These are phyloP conservation scores for Trichoderma guizhouense DNA, from an alignment of 2,329 filamentous ascomycete species.

Conservation along the genomic window DNA sequence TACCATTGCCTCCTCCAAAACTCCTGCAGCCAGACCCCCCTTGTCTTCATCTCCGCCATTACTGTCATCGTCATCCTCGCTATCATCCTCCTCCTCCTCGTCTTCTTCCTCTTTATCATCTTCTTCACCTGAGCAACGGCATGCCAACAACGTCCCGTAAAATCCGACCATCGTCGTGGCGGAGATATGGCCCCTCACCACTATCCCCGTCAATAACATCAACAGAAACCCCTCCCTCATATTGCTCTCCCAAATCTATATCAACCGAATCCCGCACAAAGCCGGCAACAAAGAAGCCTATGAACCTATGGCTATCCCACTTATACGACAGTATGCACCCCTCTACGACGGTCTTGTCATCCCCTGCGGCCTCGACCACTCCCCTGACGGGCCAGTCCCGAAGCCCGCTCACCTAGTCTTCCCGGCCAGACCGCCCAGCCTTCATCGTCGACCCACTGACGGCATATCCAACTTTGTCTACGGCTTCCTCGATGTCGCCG, in stretches of 20 bases:
- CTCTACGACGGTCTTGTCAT: slow-evolving; percentile 57
- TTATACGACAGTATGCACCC: slow-evolving; percentile 80
- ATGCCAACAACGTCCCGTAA: slow-evolving; percentile 40
- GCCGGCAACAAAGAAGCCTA: slow-evolving; percentile 88
- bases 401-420: slow-evolving; percentile 74
- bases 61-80: slow-evolving; percentile 11
- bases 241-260: neutral
- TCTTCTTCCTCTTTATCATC: slow-evolving; percentile 23
- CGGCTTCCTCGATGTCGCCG: neutral
- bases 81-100: slow-evolving; percentile 19
- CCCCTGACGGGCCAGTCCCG: slow-evolving; percentile 70
- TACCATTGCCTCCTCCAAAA: neutral
- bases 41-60: slow-evolving; percentile 13
- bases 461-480: neutral
- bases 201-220: slow-evolving; percentile 11
- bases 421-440: neutral
- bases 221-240: neutral
- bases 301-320: slow-evolving; percentile 76
- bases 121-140: slow-evolving; percentile 32
- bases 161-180: slow-evolving; percentile 54
- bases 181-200: slow-evolving; percentile 48
- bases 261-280: slow-evolving; percentile 53
- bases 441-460: neutral
- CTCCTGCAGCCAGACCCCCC: neutral
- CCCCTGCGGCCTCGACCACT: slow-evolving; percentile 45